These are phyloP conservation scores for Teratosphaeria pseudoeucalypti DNA, from an alignment of 2,329 filamentous ascomycete genomes.

Conservation along the genomic window DNA sequence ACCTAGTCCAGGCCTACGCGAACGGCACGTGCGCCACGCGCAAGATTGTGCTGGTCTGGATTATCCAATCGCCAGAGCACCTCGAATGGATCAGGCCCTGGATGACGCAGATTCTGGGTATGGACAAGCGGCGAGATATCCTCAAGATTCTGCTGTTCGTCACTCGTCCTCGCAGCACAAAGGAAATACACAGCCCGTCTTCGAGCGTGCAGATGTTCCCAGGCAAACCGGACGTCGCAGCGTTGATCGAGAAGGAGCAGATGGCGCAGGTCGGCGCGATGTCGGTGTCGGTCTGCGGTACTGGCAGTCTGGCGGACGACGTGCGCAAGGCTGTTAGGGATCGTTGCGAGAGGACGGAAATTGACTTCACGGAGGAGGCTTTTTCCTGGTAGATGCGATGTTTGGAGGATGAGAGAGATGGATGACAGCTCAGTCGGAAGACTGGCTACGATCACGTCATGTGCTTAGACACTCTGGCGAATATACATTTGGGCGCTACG, in stretches of 20 bases:
- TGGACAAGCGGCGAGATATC: conserved; percentile 72
- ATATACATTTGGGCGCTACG: neutral
- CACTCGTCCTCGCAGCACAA: conserved; percentile 74
- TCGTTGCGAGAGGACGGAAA: conserved; percentile 53
- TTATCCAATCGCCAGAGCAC: conserved; percentile 79
- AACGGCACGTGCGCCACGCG: conserved; percentile 70
- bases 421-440: neutral
- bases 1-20: conserved; percentile 46
- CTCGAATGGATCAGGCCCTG: conserved; percentile 90
- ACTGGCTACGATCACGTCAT: neutral
- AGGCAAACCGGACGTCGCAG: conserved; percentile 72
- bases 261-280: conserved; percentile 76
- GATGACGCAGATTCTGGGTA: conserved; percentile 74
- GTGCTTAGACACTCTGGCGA: neutral
- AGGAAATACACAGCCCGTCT: conserved; percentile 66
- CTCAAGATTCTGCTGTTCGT: conserved; percentile 83
- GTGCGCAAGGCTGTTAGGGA: conserved; percentile 57
- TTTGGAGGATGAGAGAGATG: neutral
- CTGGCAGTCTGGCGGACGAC: conserved; percentile 64
- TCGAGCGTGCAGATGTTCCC: conserved; percentile 84
- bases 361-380: conserved; percentile 72
- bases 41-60: conserved; percentile 77
- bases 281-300: conserved; percentile 72
- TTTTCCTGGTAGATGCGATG: conserved; percentile 48
- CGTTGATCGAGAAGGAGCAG: conserved; percentile 72